Evolutionary conservation across 2,329 filamentous ascomycete species (phyloP).

Genomic region (Sporothrix dimorphospora): DNA sequence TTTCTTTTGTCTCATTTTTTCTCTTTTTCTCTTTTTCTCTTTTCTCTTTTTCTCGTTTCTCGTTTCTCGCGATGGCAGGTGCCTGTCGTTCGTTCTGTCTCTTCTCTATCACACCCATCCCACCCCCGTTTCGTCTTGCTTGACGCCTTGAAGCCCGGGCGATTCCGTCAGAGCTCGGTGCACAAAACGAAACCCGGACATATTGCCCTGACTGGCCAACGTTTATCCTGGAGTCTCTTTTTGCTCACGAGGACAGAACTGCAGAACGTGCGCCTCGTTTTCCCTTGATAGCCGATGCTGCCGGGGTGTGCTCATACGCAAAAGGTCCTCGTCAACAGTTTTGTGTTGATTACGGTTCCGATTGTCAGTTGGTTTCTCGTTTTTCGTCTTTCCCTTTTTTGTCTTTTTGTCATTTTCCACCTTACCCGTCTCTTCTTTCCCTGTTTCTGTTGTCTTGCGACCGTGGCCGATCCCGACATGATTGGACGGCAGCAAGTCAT

Average conservation of each 20-base stretch:
- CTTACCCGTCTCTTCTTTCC: not conserved
- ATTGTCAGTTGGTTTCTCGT: not conserved
- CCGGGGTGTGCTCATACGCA: not conserved
- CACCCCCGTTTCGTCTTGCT: conserved; percentile 17
- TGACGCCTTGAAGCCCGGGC: conserved; percentile 2
- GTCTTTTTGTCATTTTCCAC: too few species aligned
- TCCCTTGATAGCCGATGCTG: not conserved
- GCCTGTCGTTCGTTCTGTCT: not conserved
- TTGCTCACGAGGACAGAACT: conserved; percentile 15
- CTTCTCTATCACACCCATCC: not conserved
- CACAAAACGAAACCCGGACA: not conserved
- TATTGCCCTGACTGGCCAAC: not conserved
- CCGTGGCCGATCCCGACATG: not conserved
- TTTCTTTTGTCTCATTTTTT: not conserved
- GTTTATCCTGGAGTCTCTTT: not conserved
- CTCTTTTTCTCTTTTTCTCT: not conserved
- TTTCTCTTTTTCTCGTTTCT: not conserved
- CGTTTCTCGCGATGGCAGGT: not conserved
- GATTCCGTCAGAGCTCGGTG: not conserved
- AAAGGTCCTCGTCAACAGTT: not conserved
- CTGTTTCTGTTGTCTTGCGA: not conserved
- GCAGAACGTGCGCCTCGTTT: not conserved
- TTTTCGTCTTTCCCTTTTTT: not conserved
- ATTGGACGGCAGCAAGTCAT: not conserved
- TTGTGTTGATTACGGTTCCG: not conserved